Conservation (phyloP, 129 eudicot species). For the Chrysanthemum lavandulifolium region DNA sequence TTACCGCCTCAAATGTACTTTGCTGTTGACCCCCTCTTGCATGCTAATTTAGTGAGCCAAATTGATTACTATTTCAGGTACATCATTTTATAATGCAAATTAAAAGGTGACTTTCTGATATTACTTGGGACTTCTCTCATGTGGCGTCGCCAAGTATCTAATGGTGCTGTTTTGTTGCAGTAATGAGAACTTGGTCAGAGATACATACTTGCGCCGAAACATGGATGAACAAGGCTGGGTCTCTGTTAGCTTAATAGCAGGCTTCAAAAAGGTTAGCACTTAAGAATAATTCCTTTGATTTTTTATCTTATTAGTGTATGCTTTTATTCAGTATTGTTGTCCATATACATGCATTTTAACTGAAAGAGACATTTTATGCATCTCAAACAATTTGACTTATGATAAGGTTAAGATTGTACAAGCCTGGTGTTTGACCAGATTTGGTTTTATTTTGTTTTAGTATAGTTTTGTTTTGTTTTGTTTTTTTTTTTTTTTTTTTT, state of each 20-base stretch:
- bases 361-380: slow-evolving; percentile 1
- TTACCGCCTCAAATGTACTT: slow-evolving; percentile 44
- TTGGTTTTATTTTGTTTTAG: not conserved
- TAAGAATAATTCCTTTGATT: slow-evolving; percentile 3
- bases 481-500: too few relatives aligned
- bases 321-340: not conserved
- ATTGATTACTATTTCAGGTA: slow-evolving; percentile 94
- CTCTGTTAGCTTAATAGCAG: slow-evolving; percentile 65
- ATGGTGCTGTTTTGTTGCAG: slow-evolving; percentile 42
- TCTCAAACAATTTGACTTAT: slow-evolving; percentile 6
- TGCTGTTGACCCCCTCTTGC: slow-evolving; percentile 56
- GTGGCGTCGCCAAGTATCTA: slow-evolving; percentile 1
- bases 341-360: slow-evolving; percentile 1
- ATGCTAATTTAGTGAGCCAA: slow-evolving; percentile 61
- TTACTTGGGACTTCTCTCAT: slow-evolving; percentile 7
- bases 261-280: slow-evolving; percentile 67
- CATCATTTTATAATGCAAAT: not conserved
- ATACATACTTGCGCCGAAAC: slow-evolving; percentile 63
- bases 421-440: not conserved
- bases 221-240: slow-evolving; percentile 98
- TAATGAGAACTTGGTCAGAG: slow-evolving; percentile 77
- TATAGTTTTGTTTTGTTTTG: too few relatives aligned
- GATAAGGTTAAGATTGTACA: not conserved
- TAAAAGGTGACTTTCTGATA: not conserved
- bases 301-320: not conserved